These are phyloP conservation scores for Zasmidium cellare DNA, from an alignment of 2,329 filamentous ascomycete species.

Conservation along the genomic window DNA sequence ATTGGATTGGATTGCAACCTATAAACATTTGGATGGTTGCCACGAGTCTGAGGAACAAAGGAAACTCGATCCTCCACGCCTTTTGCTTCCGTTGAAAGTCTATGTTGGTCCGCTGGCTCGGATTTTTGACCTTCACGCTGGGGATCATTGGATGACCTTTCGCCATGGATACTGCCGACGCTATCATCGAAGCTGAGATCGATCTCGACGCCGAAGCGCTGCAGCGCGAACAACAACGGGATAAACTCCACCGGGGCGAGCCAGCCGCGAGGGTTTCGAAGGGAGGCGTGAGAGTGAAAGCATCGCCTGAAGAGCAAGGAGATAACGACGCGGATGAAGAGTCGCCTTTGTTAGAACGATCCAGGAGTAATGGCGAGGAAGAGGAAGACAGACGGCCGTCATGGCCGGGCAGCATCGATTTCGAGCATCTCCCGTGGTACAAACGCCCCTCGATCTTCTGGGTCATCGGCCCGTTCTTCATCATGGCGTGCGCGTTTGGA, in stretches of 20 bases:
- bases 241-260: constrained; percentile 17
- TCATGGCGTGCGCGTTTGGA: constrained; percentile 85
- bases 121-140: background rate
- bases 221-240: constrained; percentile 15
- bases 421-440: constrained; percentile 63
- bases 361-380: constrained; percentile 14
- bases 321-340: constrained; percentile 26
- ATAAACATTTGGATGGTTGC: no score
- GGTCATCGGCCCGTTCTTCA: constrained; percentile 75
- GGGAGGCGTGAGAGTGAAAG: constrained; percentile 22
- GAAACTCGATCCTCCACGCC: background rate
- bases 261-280: constrained; percentile 23
- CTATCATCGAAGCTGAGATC: constrained; percentile 35
- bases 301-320: background rate
- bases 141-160: background rate
- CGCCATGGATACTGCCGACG: constrained; percentile 33
- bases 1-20: no score
- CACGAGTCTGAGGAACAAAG: background rate
- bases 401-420: constrained; percentile 48
- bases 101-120: background rate
- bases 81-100: no score
- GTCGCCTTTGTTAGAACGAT: constrained; percentile 25
- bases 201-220: constrained; percentile 29
- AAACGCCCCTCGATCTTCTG: constrained; percentile 71
- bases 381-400: constrained; percentile 21